A percentile compares a stretch with the other conserved stretches of the same genome.
phyloP scores from a whole-genome alignment of 1,284 basidiomycete species.

The Xanthoconium separans region DNA sequence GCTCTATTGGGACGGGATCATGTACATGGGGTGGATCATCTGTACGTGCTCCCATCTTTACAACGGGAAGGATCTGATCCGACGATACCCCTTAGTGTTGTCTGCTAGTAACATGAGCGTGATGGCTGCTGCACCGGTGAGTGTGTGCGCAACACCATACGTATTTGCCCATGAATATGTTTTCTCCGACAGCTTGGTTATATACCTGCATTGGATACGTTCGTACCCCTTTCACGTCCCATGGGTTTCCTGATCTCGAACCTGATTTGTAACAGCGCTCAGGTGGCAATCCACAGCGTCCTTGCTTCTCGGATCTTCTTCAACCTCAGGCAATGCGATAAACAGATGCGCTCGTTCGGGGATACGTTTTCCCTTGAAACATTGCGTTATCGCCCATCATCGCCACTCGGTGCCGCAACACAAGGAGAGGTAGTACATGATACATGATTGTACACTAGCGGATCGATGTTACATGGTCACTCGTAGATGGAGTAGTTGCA shows the following conservation, averaged over 20 bases:
- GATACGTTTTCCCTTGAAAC: conserved; percentile 4
- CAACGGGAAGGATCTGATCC: neutral
- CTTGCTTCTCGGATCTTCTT: conserved; percentile 32
- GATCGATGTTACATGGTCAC: neutral
- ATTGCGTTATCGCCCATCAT: conserved; percentile 4
- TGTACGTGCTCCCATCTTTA: conserved; percentile 4
- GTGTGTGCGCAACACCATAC: neutral
- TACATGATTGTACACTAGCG: neutral
- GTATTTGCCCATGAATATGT: neutral
- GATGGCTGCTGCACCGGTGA: conserved; percentile 22
- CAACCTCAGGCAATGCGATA: conserved; percentile 26
- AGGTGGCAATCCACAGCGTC: conserved; percentile 29
- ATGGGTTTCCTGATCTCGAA: conserved; percentile 10
- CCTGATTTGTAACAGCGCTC: conserved; percentile 20
- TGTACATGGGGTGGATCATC: conserved; percentile 31
- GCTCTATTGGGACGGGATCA: conserved; percentile 29
- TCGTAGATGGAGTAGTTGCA: neutral
- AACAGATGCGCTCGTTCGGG: neutral
- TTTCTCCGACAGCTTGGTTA: conserved; percentile 16
- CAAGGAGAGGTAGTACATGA: neutral
- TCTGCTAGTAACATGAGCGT: conserved; percentile 20
- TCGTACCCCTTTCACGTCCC: conserved; percentile 7
- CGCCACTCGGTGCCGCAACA: neutral
- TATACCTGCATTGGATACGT: conserved; percentile 28
- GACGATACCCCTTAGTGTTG: conserved; percentile 14